Percentiles rank a stretch among this genome's conserved stretches.
phyloP scores from a whole-genome alignment of 768 basidiomycete genomes.

The Phylloporus rhodoxanthus region DNA sequence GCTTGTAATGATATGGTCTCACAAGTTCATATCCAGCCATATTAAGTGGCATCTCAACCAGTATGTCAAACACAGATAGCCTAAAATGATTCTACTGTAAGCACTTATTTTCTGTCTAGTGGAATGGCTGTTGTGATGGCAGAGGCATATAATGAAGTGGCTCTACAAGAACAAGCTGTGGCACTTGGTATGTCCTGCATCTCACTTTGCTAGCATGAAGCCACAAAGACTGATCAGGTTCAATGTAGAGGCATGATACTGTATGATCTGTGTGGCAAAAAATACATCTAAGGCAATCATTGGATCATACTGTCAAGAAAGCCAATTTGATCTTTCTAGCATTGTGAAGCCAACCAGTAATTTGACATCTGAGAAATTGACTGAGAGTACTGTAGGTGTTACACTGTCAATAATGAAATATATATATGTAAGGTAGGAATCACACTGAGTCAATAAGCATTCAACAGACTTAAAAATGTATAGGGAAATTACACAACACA shows the following conservation, averaged over 20 bases:
- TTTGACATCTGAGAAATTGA: neutral
- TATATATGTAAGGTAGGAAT: too few relatives aligned
- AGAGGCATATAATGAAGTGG: neutral
- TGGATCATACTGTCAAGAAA: neutral
- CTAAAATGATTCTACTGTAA: neutral
- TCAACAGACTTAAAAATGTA: too few relatives aligned
- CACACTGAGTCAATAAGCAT: too few relatives aligned
- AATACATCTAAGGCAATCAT: neutral
- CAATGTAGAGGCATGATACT: neutral
- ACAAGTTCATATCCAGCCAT: neutral
- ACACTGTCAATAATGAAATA: too few relatives aligned
- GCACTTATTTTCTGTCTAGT: neutral
- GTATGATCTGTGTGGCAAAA: neutral
- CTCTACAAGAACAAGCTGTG: neutral
- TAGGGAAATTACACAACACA: too few relatives aligned
- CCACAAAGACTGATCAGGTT: neutral
- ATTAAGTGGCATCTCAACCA: slow-evolving; percentile 5
- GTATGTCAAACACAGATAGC: neutral
- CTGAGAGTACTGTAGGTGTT: neutral
- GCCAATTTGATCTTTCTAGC: neutral
- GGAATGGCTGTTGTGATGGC: slow-evolving; percentile 2
- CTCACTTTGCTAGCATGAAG: neutral
- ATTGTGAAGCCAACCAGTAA: neutral
- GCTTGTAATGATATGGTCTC: neutral
- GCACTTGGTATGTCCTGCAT: neutral